Evolutionary conservation across 2,329 filamentous ascomycete genomes (phyloP), one percentile per base, ranked within the genome.

Genomic region (Fusarium brevicatenulatum): DNA sequence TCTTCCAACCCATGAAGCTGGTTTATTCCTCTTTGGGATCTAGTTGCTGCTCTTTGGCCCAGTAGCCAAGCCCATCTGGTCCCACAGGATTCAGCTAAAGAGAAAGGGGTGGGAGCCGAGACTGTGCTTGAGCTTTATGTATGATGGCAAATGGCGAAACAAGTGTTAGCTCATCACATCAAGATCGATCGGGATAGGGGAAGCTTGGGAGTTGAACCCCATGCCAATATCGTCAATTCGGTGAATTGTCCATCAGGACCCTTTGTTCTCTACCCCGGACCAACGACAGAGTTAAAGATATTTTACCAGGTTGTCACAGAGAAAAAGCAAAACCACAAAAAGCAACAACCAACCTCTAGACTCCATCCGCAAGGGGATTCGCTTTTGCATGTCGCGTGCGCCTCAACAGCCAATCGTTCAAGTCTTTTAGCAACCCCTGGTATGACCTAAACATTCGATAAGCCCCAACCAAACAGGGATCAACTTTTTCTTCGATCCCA

Each of bases 381-480:
- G 55, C 56, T 49, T 56, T 56, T 68, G 62, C 47, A 62, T 57
- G 52, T 72, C 71, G 68, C 63, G 63, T 74, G 71, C 63, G 40
- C 32, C 39, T 57, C 21, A 16, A 28, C 42, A 49, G n/a, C 71
- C 71, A 74, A 73, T 73, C 53, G 59, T 53, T 44, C 62, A 44
- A 56, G 44, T 25, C 39, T 19, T 30, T 50, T 46, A 46, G 21
- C 39, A 72, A 47, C 59, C 63, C 71, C 68, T 69, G 63, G 25
- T 44, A 43, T 65, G 58, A 54, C 58, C 67, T 65, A 52, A 73
- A 71, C 71, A 73, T 73, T 71, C 63, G 28, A 74, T 72, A 57
- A 68, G 55, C 62, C 63, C 70, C 56, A 61, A 56, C 44, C 23
- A 23, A 60, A 44, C 71, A 74, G 52, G 68, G 63, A 60, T 68